Conservation (phyloP, 345 rosid species). For the sweet orange (Citrus sinensis) region DNA sequence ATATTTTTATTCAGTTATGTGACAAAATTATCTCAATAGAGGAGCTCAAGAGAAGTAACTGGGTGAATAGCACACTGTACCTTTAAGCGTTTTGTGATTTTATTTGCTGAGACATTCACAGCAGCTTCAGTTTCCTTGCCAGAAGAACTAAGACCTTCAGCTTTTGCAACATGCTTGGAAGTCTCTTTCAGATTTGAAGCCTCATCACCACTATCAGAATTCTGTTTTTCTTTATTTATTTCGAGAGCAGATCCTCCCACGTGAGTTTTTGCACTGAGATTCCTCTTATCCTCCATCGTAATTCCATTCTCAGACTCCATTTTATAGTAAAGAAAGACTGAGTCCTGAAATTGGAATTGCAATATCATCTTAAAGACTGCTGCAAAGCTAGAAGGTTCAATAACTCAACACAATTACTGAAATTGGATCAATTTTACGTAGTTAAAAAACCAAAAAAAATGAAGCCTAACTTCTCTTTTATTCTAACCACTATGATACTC, state of each 20-base stretch:
- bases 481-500: background rate
- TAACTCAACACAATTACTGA: background rate
- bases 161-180: constrained; percentile 24
- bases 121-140: constrained; percentile 22
- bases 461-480: background rate
- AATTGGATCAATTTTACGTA: background rate
- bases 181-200: constrained; percentile 22
- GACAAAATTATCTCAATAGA: constrained; percentile 6
- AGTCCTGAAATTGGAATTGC: constrained; percentile 20
- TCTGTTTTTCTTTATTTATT: constrained; percentile 35
- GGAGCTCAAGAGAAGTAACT: constrained; percentile 9
- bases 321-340: background rate
- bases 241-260: constrained; percentile 27
- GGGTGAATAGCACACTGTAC: constrained; percentile 30
- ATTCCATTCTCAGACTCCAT: constrained; percentile 63
- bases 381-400: background rate
- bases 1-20: background rate
- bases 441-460: background rate
- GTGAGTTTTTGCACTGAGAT: constrained; percentile 23
- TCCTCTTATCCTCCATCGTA: constrained; percentile 33
- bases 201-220: constrained; percentile 17
- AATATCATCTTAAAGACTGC: background rate
- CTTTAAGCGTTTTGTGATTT: constrained; percentile 43
- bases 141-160: constrained; percentile 28
- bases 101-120: constrained; percentile 33